These are phyloP conservation scores for Colletotrichum higginsianum DNA, from an alignment of 2,329 filamentous ascomycete species.

Conservation along the genomic window DNA sequence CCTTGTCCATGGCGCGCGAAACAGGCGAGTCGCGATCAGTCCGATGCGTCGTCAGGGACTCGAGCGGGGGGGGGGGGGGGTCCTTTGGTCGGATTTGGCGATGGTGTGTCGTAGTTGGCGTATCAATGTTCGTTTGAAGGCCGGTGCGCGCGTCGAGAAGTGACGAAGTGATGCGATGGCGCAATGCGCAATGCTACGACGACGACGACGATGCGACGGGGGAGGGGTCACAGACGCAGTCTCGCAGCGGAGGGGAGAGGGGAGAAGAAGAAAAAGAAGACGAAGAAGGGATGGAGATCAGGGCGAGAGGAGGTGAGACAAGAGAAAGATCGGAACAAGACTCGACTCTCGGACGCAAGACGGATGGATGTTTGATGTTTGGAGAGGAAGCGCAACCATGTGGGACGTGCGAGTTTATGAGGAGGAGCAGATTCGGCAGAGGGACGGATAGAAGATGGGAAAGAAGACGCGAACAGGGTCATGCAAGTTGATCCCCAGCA, in stretches of 20 bases:
- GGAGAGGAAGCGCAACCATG: conserved; percentile 16
- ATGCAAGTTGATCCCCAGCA: conserved; percentile 6
- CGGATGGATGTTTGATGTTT: too few species aligned
- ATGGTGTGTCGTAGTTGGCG: not conserved
- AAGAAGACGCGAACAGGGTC: conserved; percentile 6
- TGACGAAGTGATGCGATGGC: not conserved
- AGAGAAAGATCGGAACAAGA: conserved; percentile 12
- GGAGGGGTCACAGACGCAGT: conserved; percentile 5
- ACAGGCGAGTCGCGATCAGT: conserved; percentile 7
- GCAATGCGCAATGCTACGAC: not conserved
- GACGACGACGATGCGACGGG: conserved; percentile 18
- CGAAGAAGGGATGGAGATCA: conserved; percentile 2
- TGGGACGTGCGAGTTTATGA: conserved; percentile 39
- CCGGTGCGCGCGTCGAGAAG: not conserved
- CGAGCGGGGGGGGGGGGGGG: not conserved
- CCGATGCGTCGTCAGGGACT: not conserved
- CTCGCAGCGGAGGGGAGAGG: too few species aligned
- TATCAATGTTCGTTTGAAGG: not conserved
- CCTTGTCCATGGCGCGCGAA: conserved; percentile 27
- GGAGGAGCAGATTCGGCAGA: not conserved
- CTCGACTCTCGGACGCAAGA: not conserved
- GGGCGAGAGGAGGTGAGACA: conserved; percentile 1
- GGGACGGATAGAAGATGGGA: conserved; percentile 9
- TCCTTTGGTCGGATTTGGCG: not conserved
- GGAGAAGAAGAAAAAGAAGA: conserved; percentile 10